These are phyloP conservation scores for Lactarius sanguifluus DNA, from an alignment of 768 basidiomycete species.

Conservation along the genomic window DNA sequence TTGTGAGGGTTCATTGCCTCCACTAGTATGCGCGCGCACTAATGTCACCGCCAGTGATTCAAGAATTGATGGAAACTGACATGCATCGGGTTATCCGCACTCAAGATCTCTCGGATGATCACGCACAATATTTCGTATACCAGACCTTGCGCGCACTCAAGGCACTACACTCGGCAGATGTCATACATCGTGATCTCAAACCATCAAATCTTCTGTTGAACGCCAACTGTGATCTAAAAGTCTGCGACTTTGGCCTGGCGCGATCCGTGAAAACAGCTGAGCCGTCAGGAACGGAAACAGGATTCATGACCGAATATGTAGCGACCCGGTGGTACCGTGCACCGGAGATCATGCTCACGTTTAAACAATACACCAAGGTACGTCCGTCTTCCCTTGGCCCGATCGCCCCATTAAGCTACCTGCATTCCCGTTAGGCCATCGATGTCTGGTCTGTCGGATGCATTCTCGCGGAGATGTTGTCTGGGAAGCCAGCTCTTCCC, in stretches of 20 bases:
- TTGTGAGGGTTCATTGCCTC: conserved; percentile 42
- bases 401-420: conserved; percentile 36
- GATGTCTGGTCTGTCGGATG: conserved; percentile 89
- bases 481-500: conserved; percentile 95
- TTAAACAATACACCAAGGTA: conserved; percentile 96
- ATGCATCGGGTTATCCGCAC: conserved; percentile 96
- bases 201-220: conserved; percentile 97
- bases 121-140: conserved; percentile 91
- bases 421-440: conserved; percentile 54
- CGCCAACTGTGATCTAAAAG: conserved; percentile 95
- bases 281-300: conserved; percentile 78
- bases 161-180: conserved; percentile 93
- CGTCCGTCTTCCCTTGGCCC: conserved; percentile 39
- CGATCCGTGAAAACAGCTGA: conserved; percentile 86
- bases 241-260: conserved; percentile 93
- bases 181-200: conserved; percentile 95
- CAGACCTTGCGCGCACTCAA: conserved; percentile 95
- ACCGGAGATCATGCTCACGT: conserved; percentile 99
- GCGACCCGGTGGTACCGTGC: conserved; percentile 99
- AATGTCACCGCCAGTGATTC: conserved; percentile 56
- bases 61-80: conserved; percentile 95
- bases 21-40: conserved; percentile 10
- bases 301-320: conserved; percentile 97
- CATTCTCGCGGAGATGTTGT: conserved; percentile 96
- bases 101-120: conserved; percentile 93